A percentile compares a stretch with the other conserved stretches of the same genome.
Conservation (phyloP, 179 eudicot genomes). For the Beta lomatogona region DNA sequence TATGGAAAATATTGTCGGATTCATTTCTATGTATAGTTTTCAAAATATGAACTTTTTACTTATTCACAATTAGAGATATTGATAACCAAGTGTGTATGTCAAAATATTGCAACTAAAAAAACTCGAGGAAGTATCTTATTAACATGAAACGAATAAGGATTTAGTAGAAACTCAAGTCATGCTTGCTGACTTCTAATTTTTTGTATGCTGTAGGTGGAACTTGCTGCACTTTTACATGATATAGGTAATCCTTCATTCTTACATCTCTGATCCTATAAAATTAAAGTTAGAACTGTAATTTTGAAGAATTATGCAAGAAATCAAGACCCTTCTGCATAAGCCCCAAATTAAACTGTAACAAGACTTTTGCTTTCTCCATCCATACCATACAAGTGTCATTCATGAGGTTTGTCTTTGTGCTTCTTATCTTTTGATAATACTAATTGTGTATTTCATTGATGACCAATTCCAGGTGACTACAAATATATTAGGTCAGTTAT, state of each 20-base stretch:
- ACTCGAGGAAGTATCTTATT: too few species aligned
- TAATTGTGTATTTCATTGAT: slow-evolving; percentile 31
- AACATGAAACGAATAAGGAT: too few species aligned
- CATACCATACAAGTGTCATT: not conserved
- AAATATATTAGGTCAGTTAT: slow-evolving; percentile 74
- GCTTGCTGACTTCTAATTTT: not conserved
- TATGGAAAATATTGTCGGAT: too few species aligned
- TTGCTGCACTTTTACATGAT: slow-evolving; percentile 97
- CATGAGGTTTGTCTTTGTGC: not conserved
- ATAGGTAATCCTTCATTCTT: slow-evolving; percentile 52
- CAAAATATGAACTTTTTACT: too few species aligned
- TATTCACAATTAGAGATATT: too few species aligned
- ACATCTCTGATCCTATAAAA: not conserved
- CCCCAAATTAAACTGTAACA: not conserved
- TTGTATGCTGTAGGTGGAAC: slow-evolving; percentile 62
- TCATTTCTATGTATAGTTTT: too few species aligned
- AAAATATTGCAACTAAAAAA: too few species aligned
- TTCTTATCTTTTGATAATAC: slow-evolving; percentile 1
- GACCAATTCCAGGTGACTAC: slow-evolving; percentile 79
- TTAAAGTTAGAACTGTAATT: not conserved
- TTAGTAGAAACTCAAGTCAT: not conserved
- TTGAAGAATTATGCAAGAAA: not conserved
- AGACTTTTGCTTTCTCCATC: not conserved
- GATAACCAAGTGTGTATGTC: too few species aligned
- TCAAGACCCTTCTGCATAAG: not conserved